Evolutionary conservation across 306 rosid genomes (phyloP), one percentile per base, ranked within the genome.

Genomic region (Pyrus bretschneideri): DNA sequence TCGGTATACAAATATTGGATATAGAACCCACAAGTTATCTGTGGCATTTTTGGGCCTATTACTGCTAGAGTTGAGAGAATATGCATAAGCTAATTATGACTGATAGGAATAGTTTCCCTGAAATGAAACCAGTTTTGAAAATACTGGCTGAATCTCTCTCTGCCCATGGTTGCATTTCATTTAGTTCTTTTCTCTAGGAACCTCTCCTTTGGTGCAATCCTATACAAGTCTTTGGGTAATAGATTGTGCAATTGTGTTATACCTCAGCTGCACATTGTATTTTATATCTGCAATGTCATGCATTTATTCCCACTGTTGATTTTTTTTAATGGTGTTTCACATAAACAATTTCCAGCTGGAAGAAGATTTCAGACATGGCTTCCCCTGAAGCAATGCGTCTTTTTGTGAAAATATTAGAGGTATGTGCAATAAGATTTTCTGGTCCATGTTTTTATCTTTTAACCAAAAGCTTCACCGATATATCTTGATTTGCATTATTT

Each of bases 341-440:
- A 55, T 78, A 4, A 73, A 62, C 52, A 17, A 78, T 85, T 63
- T 87, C 91, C 96, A 93, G 98, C 87, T 93, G 98, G 98, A 91
- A 89, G 79, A 91, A 91, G 86, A 97, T 93, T 85, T 96, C 94
- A 63, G 90, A 90, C 69, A 93, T 89, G 89, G 87, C 89, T 69
- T 69, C 96, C 76, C 81, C 89, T 14, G 98, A 93, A 88, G 97
- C 98, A 70, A 93, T 93, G 97, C 98, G 98, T 35, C 97, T 93
- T 66, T 93, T 93, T 84, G 98, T 93, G 71, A 93, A 93, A 88
- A 91, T 93, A 86, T 91, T 93, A 81, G 98, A 93, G 98, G 98
- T 93, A 49, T 35, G 42, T 21, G 38, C 63, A 52, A 75, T 58
- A 59, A 73, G 44, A 64, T 60, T 80, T 13, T 54, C 52, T 30